Evolutionary conservation across 75 land plant species (phyloP).

Genomic region (Selaginella moellendorffii): DNA sequence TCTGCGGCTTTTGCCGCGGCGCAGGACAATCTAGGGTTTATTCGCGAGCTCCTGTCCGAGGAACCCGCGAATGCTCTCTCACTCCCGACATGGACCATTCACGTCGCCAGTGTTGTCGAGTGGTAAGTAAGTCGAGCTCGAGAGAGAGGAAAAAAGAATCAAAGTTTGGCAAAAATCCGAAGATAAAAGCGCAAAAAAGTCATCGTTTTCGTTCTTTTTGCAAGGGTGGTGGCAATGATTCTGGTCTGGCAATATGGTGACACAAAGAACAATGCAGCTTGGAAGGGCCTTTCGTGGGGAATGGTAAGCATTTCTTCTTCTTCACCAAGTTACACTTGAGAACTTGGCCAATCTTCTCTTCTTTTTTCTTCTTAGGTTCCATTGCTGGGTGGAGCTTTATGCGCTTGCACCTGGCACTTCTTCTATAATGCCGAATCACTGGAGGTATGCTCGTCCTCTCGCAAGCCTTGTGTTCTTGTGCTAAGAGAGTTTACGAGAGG

Average conservation of each 20-base stretch:
- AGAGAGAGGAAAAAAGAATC: background rate
- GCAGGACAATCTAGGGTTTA: background rate
- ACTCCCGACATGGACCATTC: slow-evolving; percentile 92
- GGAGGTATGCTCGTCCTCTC: slow-evolving; percentile 38
- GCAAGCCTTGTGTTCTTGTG: background rate
- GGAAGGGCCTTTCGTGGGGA: slow-evolving; percentile 99
- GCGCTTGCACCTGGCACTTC: slow-evolving; percentile 99
- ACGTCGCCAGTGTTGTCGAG: slow-evolving; percentile 92
- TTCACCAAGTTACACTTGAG: too few relatives aligned
- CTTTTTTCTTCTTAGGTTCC: slow-evolving; percentile 52
- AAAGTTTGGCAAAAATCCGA: background rate
- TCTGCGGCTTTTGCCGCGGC: background rate
- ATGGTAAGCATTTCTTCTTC: slow-evolving; percentile 68
- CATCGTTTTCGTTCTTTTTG: too few relatives aligned
- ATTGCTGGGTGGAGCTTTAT: slow-evolving; percentile 87
- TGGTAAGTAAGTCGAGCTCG: slow-evolving; percentile 32
- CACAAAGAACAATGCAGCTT: slow-evolving; percentile 54
- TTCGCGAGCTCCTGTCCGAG: slow-evolving; percentile 1
- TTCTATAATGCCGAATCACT: slow-evolving; percentile 91
- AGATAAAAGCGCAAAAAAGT: too few relatives aligned
- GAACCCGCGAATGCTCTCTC: slow-evolving; percentile 92
- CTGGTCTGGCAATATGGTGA: slow-evolving; percentile 95
- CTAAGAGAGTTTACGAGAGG: background rate
- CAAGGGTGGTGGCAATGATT: slow-evolving; percentile 87
- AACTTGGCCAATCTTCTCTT: slow-evolving; percentile 3